A percentile compares a stretch with the other conserved stretches of the same genome.
Conservation (phyloP, 164 flowering plant genomes). For the Pachysandra terminalis region DNA sequence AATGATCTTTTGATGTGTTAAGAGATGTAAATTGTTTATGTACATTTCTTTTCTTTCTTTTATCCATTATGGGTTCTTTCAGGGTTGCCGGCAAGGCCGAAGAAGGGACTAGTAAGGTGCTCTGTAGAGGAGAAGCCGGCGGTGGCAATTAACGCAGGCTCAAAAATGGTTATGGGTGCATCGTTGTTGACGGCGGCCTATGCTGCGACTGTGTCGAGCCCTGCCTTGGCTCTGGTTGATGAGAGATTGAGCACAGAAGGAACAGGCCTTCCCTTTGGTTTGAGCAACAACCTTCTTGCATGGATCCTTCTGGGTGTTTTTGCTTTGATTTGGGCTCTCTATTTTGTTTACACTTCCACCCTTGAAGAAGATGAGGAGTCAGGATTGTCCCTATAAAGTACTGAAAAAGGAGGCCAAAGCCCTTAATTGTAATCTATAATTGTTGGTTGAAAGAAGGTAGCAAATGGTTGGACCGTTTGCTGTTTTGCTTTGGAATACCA, state of each 20-base stretch:
- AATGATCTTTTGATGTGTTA: not conserved
- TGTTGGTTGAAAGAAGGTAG: not conserved
- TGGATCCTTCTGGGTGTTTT: slow-evolving; percentile 94
- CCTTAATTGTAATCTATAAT: not conserved
- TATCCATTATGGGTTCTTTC: not conserved
- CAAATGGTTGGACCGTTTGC: no score
- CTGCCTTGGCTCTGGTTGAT: slow-evolving; percentile 77
- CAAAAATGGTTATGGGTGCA: slow-evolving; percentile 32
- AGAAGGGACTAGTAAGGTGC: slow-evolving; percentile 45
- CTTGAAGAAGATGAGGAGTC: slow-evolving; percentile 98
- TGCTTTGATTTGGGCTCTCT: slow-evolving; percentile 83
- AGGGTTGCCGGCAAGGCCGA: slow-evolving; percentile 50
- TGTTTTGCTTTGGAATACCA: no score
- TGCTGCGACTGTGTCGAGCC: slow-evolving; percentile 40
- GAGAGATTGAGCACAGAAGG: slow-evolving; percentile 97
- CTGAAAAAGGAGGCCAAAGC: not conserved
- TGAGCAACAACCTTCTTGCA: slow-evolving; percentile 89
- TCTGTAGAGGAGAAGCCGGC: slow-evolving; percentile 34
- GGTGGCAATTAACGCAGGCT: not conserved
- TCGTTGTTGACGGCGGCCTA: slow-evolving; percentile 43
- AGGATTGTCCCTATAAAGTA: slow-evolving; percentile 65
- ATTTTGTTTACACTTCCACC: slow-evolving; percentile 51
- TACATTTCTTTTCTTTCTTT: no score
- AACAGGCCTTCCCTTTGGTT: slow-evolving; percentile 88
- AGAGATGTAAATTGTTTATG: not conserved